Evolutionary conservation across 352 stramenopile genomes (phyloP).

Genomic region (Globisporangium heterothallicum): DNA sequence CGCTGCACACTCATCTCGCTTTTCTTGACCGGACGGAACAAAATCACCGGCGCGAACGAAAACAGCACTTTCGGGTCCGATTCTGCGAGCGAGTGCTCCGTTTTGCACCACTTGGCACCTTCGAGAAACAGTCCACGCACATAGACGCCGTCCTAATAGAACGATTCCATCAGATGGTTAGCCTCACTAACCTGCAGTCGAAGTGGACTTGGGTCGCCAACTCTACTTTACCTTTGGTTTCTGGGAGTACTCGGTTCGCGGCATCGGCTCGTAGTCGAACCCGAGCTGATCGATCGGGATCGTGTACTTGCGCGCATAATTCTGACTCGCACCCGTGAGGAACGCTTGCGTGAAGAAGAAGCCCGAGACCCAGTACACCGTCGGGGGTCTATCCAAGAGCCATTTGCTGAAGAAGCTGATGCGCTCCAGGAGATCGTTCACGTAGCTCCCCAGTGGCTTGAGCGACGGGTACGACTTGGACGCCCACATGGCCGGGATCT

Average conservation of each 20-base stretch:
- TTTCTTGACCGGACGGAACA: conserved; percentile 80
- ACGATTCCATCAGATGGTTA: conserved; percentile 1
- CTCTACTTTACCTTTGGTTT: conserved; percentile 72
- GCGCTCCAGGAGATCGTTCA: conserved; percentile 88
- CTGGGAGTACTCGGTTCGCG: conserved; percentile 61
- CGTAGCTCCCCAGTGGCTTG: conserved; percentile 89
- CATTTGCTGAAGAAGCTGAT: conserved; percentile 90
- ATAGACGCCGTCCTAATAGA: conserved; percentile 75
- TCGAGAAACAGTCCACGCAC: conserved; percentile 87
- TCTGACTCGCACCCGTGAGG: conserved; percentile 92
- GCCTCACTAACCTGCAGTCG: too few species aligned
- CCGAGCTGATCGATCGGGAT: conserved; percentile 88
- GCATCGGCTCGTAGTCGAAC: conserved; percentile 81
- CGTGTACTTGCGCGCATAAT: conserved; percentile 90
- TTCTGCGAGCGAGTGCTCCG: conserved; percentile 59
- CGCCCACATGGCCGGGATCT: conserved; percentile 89
- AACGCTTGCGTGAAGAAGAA: conserved; percentile 97
- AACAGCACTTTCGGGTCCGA: conserved; percentile 88
- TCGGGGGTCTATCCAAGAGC: conserved; percentile 82
- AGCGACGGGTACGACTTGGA: conserved; percentile 90
- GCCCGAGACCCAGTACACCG: conserved; percentile 92
- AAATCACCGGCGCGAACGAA: conserved; percentile 73
- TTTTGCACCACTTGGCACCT: conserved; percentile 85
- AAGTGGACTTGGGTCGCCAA: too few species aligned
- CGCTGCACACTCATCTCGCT: conserved; percentile 55